These are phyloP conservation scores for Silene noctiflora DNA, from an alignment of 179 eudicot genomes.

Conservation along the genomic window DNA sequence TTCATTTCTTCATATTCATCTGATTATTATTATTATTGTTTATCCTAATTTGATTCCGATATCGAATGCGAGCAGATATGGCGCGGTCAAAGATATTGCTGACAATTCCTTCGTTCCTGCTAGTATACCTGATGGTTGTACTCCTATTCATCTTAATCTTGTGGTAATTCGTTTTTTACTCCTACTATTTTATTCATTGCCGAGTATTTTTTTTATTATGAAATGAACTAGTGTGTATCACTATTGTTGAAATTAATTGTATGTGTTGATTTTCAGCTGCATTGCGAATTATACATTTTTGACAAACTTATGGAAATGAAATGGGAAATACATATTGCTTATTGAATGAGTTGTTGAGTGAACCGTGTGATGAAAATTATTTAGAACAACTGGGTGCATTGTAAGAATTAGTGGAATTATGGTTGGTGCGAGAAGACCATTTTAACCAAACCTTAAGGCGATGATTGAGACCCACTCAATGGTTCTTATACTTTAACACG, in stretches of 20 bases:
- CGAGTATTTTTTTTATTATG: not conserved
- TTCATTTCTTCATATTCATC: not conserved
- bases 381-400: not conserved
- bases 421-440: not conserved
- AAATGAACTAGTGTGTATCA: not conserved
- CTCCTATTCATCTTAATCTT: slow-evolving; percentile 85
- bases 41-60: slow-evolving; percentile 5
- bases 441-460: no score
- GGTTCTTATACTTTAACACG: no score
- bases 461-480: no score
- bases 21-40: not conserved
- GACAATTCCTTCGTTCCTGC: slow-evolving; percentile 50
- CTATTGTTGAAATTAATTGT: not conserved
- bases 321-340: no score
- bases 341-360: no score
- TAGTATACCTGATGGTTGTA: slow-evolving; percentile 60
- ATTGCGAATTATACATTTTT: no score
- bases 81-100: slow-evolving; percentile 47
- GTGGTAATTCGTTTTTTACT: slow-evolving; percentile 65
- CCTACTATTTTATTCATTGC: no score
- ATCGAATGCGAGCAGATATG: slow-evolving; percentile 42
- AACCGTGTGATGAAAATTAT: no score
- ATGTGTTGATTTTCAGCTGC: not conserved
- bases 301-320: no score
- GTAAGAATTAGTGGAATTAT: not conserved